Conservation (phyloP, 139 green algal genomes). For the Eudorina sp. region DNA sequence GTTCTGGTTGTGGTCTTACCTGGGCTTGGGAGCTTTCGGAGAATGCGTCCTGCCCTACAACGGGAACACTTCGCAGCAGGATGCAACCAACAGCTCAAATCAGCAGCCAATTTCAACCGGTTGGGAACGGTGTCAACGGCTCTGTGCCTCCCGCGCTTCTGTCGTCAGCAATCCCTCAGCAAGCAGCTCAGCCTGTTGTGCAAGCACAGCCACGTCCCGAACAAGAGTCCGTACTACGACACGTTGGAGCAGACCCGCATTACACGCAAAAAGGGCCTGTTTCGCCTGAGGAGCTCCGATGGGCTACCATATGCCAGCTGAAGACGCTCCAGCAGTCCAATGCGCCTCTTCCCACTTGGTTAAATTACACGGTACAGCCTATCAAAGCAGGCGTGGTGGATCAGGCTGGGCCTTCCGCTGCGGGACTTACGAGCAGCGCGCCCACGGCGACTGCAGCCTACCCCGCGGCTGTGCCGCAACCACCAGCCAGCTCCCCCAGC, state of each 20-base stretch:
- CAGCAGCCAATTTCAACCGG: not conserved
- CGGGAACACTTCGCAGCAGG: not conserved
- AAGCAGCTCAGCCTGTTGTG: not conserved
- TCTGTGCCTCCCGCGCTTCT: constrained; percentile 7
- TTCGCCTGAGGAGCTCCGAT: not conserved
- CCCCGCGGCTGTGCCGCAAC: too few relatives aligned
- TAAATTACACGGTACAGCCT: not conserved
- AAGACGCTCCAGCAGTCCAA: not conserved
- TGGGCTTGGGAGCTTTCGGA: too few relatives aligned
- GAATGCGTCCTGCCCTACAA: not conserved
- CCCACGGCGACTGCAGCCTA: not conserved
- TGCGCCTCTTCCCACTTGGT: not conserved
- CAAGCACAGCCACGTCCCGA: not conserved
- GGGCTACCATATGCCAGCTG: not conserved
- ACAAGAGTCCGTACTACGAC: not conserved
- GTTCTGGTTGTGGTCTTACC: too few relatives aligned
- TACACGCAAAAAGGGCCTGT: not conserved
- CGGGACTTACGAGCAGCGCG: not conserved
- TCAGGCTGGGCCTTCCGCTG: not conserved
- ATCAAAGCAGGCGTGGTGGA: not conserved
- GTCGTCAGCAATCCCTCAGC: not conserved
- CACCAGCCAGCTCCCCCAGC: not conserved
- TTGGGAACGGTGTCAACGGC: not conserved
- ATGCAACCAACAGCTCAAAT: not conserved
- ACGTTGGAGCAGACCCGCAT: not conserved